Conservation (phyloP, 148 eudicot species). For the Selenicereus undatus region DNA sequence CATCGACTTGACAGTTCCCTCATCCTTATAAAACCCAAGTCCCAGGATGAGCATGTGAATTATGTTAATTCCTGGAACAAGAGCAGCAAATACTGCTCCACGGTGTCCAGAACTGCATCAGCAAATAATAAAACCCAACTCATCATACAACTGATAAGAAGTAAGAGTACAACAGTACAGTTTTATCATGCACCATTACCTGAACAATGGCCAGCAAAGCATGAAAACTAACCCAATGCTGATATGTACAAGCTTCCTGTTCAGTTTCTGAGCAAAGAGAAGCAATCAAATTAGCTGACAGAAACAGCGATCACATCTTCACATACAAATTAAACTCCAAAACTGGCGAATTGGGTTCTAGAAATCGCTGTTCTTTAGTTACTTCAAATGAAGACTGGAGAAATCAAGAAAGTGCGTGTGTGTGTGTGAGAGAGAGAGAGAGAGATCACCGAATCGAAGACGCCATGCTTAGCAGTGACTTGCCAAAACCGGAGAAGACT, state of each 20-base stretch:
- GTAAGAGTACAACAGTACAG: background rate
- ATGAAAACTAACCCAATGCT: constrained; percentile 79
- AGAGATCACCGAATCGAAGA: constrained; percentile 44
- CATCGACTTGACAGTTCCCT: constrained; percentile 80
- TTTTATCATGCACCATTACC: constrained; percentile 36
- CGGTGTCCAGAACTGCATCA: constrained; percentile 55
- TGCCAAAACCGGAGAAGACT: constrained; percentile 47
- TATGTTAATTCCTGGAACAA: constrained; percentile 69
- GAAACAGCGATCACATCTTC: background rate
- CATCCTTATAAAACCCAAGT: constrained; percentile 74
- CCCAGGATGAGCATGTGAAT: constrained; percentile 76
- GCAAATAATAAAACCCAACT: constrained; percentile 6
- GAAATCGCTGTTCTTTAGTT: background rate
- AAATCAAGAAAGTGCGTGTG: no score
- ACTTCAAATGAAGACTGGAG: background rate
- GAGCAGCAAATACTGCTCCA: constrained; percentile 71
- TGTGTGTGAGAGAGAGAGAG: background rate
- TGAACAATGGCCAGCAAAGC: constrained; percentile 98
- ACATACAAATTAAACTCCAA: background rate
- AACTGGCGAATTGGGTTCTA: background rate
- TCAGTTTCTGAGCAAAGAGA: constrained; percentile 51
- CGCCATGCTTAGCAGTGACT: constrained; percentile 44
- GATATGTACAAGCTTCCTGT: constrained; percentile 87
- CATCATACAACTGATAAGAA: background rate
- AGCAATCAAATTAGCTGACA: constrained; percentile 1